A percentile compares a stretch with the other conserved stretches of the same genome.
Evolutionary conservation across 192 early-diverging fungal species (phyloP).

Genomic region (Phlyctochytrium arcticum): DNA sequence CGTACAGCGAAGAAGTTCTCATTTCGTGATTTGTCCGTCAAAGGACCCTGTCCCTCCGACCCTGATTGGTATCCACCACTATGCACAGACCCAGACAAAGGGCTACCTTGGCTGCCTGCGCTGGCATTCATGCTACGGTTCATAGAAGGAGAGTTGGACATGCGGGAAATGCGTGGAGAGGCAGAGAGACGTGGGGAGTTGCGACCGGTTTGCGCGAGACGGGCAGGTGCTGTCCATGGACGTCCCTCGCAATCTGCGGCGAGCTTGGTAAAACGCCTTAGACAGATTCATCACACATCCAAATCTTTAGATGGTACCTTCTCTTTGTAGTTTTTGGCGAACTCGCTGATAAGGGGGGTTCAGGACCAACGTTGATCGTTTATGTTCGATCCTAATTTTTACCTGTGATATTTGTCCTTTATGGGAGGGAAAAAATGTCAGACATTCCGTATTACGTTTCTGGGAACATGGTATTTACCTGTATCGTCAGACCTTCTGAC

Average conservation of each 20-base stretch:
- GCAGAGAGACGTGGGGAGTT: neutral
- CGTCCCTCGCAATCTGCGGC: slow-evolving; percentile 64
- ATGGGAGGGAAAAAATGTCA: too few relatives aligned
- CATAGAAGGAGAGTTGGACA: neutral
- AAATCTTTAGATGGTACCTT: slow-evolving; percentile 70
- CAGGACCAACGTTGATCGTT: too few relatives aligned
- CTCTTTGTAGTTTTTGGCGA: slow-evolving; percentile 82
- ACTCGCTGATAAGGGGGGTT: slow-evolving; percentile 57
- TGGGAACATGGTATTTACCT: too few relatives aligned
- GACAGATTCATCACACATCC: too few relatives aligned
- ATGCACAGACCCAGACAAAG: neutral
- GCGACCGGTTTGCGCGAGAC: neutral
- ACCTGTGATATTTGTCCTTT: slow-evolving; percentile 69
- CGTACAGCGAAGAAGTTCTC: slow-evolving; percentile 63
- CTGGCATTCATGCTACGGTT: neutral
- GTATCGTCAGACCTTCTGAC: slow-evolving; percentile 16
- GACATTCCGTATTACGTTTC: too few relatives aligned
- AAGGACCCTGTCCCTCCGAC: slow-evolving; percentile 8
- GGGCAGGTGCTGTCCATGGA: slow-evolving; percentile 35
- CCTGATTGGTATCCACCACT: slow-evolving; percentile 11
- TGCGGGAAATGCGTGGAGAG: neutral
- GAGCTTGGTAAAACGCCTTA: too few relatives aligned
- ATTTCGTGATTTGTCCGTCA: slow-evolving; percentile 58
- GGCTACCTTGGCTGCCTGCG: slow-evolving; percentile 8
- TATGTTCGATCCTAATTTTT: too few relatives aligned